Percentiles rank a stretch among this genome's conserved stretches.
Conservation (phyloP, 192 early-diverging fungal species). For the Linnemannia exigua region DNA sequence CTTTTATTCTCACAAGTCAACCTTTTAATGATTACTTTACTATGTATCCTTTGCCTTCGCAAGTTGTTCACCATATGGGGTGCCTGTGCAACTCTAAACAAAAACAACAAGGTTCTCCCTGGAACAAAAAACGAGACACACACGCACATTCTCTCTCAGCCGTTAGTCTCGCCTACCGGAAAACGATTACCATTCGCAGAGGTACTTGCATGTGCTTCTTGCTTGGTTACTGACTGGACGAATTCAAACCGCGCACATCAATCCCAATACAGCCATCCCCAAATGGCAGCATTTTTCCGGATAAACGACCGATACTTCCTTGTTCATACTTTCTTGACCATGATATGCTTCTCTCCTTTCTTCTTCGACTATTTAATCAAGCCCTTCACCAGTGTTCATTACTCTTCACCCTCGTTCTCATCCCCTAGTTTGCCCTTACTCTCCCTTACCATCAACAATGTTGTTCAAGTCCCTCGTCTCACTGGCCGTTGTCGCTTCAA, state of each 20-base stretch:
- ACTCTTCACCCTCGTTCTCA: neutral
- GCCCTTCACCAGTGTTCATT: neutral
- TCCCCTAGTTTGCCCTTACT: neutral
- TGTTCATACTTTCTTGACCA: neutral
- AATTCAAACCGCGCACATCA: neutral
- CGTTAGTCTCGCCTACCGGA: neutral
- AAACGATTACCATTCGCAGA: constrained; percentile 4
- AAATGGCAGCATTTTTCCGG: constrained; percentile 26
- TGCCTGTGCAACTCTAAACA: neutral
- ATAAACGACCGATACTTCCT: neutral
- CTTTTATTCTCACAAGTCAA: neutral
- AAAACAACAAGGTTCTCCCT: neutral
- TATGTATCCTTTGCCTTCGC: neutral
- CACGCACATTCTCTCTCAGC: too few relatives aligned
- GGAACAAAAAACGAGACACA: neutral
- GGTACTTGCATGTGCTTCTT: constrained; percentile 13
- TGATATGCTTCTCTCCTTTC: neutral
- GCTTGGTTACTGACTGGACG: neutral
- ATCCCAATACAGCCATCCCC: neutral
- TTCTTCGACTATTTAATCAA: neutral
- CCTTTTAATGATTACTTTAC: neutral
- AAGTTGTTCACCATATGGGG: neutral
- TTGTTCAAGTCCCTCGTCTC: constrained; percentile 43
- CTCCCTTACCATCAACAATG: constrained; percentile 9
- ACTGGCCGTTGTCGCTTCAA: constrained; percentile 22